Evolutionary conservation across 2,329 filamentous ascomycete species (phyloP).

Genomic region (Neofusicoccum sp.): DNA sequence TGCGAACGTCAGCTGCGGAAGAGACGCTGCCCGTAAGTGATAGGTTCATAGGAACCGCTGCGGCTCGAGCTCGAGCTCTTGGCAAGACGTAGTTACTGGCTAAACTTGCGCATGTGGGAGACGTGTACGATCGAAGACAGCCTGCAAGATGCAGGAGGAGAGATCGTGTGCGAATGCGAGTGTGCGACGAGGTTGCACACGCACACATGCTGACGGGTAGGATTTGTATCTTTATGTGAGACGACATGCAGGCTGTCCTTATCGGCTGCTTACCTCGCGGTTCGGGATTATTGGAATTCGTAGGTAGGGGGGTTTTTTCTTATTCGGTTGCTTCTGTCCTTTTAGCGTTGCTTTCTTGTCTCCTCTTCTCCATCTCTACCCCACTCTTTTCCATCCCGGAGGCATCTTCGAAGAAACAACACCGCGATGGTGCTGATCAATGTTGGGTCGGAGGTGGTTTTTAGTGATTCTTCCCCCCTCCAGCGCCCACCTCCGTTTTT

Average conservation of each 20-base stretch:
- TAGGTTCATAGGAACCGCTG: slow-evolving; percentile 9
- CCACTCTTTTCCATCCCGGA: slow-evolving; percentile 24
- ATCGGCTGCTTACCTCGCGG: no score
- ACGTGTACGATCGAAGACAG: neutral
- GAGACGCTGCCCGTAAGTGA: neutral
- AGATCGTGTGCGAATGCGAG: no score
- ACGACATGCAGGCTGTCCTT: no score
- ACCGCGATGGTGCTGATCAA: slow-evolving; percentile 52
- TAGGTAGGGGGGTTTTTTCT: no score
- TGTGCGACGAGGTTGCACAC: no score
- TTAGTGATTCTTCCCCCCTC: neutral
- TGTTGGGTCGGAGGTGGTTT: slow-evolving; percentile 43
- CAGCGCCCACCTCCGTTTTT: neutral
- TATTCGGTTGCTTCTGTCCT: no score
- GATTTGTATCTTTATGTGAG: no score
- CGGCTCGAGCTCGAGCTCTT: neutral
- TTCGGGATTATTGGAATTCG: no score
- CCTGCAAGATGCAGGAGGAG: no score
- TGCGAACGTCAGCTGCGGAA: neutral
- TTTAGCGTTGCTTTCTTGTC: no score
- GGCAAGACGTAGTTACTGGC: neutral
- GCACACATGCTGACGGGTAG: no score
- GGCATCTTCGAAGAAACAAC: neutral
- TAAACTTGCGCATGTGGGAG: neutral
- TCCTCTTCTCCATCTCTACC: neutral